Base-by-base conservation (phyloP, 2,329 filamentous ascomycete genomes). In the Scopulariopsis brevicaulis region DNA sequence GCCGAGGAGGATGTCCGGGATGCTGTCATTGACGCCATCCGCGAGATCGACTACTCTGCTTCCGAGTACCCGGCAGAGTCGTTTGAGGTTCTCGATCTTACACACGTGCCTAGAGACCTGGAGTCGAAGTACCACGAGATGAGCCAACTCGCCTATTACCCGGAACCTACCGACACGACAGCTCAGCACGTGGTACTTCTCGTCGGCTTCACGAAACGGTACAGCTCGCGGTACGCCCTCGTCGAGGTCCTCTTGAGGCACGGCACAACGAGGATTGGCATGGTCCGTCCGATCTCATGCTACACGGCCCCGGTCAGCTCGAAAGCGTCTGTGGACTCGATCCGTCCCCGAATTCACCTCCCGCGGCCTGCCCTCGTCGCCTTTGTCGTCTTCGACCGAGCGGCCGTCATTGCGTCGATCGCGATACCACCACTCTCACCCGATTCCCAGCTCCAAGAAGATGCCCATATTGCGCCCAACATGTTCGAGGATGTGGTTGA, bases 401-500 rank as follows among this genome's bases (percentile, higher is more conserved):
- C 90, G 4, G 79, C 94, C 28, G 81, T 94, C 22, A 73, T 97
- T 28, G 79, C 88, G 8, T 96, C 91, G 0, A 80, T 96, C 54
- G 79, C 81, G 2, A 79, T 79, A 55, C 76, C 81, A 1, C 82
- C 84, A 15, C 84, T 89, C 51, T 86, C 85, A 2, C 89, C 90
- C 8, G 87, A 91, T 55, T 82, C 83, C 1, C 91, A 96, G 67
- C 77, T 95, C 3, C 80, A 88, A 61, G 74, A 81, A 58, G 85
- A 89, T 58, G 85, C 79, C 43, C 80, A 86, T 64, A 74, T 81
- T 14, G 68, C 85, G 24, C 81, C 83, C 1, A 73, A 85, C 20
- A 80, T 84, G 0, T 96, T 92, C 64, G 91, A 97, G 68, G 94
- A 99, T 69, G 84, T 89, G 1, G 78, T 99, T 40, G 88, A 92